Conservation (phyloP, 1,284 basidiomycete genomes). For the Ceratobasidium papillatum region DNA sequence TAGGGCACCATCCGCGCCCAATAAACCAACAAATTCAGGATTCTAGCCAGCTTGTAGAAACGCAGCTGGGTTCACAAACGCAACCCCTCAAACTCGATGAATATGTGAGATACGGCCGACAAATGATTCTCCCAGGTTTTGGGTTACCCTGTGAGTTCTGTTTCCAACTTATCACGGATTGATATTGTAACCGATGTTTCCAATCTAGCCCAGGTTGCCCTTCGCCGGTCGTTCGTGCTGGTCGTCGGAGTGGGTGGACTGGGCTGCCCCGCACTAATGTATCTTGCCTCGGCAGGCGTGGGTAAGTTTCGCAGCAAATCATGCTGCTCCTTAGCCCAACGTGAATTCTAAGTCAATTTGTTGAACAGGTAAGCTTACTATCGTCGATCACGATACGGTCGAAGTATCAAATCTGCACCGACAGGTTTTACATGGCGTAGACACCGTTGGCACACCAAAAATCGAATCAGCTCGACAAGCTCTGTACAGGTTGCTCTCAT, state of each 20-base stretch:
- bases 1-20: constrained; percentile 19
- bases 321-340: constrained; percentile 6
- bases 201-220: constrained; percentile 78
- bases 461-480: constrained; percentile 80
- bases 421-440: constrained; percentile 89
- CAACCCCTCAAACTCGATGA: constrained; percentile 61
- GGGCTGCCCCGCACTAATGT: constrained; percentile 95
- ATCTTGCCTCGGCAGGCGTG: constrained; percentile 90
- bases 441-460: constrained; percentile 82
- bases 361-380: constrained; percentile 74
- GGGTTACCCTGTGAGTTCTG: constrained; percentile 74
- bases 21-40: background rate
- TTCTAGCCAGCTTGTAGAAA: too few species aligned
- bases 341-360: background rate
- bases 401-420: constrained; percentile 94
- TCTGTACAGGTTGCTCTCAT: constrained; percentile 62
- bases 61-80: background rate
- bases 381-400: constrained; percentile 92
- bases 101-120: constrained; percentile 92
- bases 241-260: constrained; percentile 96
- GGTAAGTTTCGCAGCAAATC: constrained; percentile 60
- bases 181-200: constrained; percentile 14
- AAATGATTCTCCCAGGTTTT: constrained; percentile 94
- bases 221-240: constrained; percentile 78
- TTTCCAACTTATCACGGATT: background rate